Base-by-base conservation (phyloP, 306 rosid species). In the Quercus gilva region DNA sequence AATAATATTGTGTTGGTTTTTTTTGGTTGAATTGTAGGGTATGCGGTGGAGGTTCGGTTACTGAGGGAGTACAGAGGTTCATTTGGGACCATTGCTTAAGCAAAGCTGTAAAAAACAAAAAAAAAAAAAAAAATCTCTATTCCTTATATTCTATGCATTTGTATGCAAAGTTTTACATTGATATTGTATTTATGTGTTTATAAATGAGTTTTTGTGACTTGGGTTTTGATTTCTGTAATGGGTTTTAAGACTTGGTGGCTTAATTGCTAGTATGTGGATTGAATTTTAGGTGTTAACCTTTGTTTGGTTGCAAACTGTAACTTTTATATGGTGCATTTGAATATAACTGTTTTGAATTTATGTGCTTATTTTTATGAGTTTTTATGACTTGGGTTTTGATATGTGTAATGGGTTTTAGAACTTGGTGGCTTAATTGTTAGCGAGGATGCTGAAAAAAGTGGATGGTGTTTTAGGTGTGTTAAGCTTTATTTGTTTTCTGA, bases 31-130 rank as follows among this genome's bases (percentile, higher is more conserved):
- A 72, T 41, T 76, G 55, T 79, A 94, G 97, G 89, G 85, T 31
- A 11, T 92, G 92, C 81, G 92, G 90, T 59, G 87, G 90, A 76
- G 97, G 99, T 18, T 73, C 70, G 55, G 81, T 94, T 55, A 85
- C 95, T 0, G 92, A 91, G 81, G 70, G 71, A 81, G 95, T 90
- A 28, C 99, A 92, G 84, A 79, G 84, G 56, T 94, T 94, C 80
- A 86, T 92, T 51, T 91, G 92, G 92, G 85, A 85, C 23, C 89
- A 90, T 79, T 92, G 94, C 87, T 80, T 94, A 14, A 81, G 84
- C 78, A 77, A 65, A 78, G 83, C 71, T 71, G 98, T 90, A 65
- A 29, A 6, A 41, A 41, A 6, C n/a, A n/a, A 41, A 41, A 41
- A 41, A 41, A 1, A 41, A 41, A 1, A 6, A 41, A 2, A 23